phyloP scores from a whole-genome alignment of 352 stramenopile genomes.

The Pythium plurisporium region DNA sequence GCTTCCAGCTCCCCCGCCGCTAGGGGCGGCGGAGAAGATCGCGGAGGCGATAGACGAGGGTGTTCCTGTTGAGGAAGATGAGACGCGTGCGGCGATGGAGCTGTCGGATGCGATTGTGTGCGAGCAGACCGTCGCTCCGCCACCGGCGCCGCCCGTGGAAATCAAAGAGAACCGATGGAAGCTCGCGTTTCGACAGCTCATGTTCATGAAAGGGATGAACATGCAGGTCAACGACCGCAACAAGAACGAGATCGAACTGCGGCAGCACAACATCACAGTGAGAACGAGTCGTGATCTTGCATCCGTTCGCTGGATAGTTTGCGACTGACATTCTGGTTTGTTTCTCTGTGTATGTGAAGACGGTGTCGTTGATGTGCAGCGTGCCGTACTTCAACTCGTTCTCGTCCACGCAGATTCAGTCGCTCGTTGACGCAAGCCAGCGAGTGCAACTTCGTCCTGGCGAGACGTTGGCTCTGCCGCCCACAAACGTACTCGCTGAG shows the following conservation, averaged over 20 bases:
- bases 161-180: slow-evolving; percentile 63
- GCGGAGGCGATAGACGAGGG: background rate
- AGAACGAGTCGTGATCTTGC: too few species aligned
- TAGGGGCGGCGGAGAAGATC: background rate
- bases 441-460: slow-evolving; percentile 43
- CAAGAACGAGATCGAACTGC: slow-evolving; percentile 77
- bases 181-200: slow-evolving; percentile 66
- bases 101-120: background rate
- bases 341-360: slow-evolving; percentile 29
- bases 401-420: slow-evolving; percentile 46
- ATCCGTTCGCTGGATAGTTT: too few species aligned
- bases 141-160: background rate
- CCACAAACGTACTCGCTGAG: slow-evolving; percentile 17
- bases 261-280: slow-evolving; percentile 75
- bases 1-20: slow-evolving; percentile 4
- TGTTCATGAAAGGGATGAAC: slow-evolving; percentile 85
- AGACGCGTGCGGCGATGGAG: slow-evolving; percentile 10
- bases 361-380: slow-evolving; percentile 67
- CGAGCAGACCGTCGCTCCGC: background rate
- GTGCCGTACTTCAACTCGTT: slow-evolving; percentile 74
- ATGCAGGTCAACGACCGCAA: slow-evolving; percentile 70
- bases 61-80: background rate
- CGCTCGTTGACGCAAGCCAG: slow-evolving; percentile 40
- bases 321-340: too few species aligned
- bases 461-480: slow-evolving; percentile 35